Conservation (phyloP, 78 protist genomes). For the Thecamonas trahens region DNA sequence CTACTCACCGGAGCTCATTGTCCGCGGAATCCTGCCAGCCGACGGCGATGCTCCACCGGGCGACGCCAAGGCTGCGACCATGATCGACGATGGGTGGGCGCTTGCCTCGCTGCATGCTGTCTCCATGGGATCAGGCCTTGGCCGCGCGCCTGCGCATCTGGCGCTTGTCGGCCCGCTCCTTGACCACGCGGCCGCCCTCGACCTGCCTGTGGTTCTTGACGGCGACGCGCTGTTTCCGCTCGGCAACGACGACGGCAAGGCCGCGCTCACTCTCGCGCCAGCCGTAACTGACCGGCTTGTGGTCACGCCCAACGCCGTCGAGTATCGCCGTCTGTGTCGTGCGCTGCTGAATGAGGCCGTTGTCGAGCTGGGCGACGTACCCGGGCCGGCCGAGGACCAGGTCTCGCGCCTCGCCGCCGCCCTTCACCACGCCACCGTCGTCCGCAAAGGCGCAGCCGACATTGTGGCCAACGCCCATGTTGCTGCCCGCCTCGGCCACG, state of each 20-base stretch:
- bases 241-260: neutral
- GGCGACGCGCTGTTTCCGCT: neutral
- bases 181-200: neutral
- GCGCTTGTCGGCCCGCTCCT: neutral
- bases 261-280: neutral
- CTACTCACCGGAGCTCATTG: conserved; percentile 61
- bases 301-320: neutral
- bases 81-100: neutral
- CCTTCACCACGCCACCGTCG: no score
- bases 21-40: neutral
- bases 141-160: neutral
- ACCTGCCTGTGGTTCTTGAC: neutral
- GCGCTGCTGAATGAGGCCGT: neutral
- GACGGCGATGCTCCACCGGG: neutral
- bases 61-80: neutral
- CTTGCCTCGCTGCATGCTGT: neutral
- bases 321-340: neutral
- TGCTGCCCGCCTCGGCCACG: neutral
- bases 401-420: neutral
- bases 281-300: neutral
- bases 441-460: neutral
- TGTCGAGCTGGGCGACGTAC: neutral
- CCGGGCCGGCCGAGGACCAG: neutral
- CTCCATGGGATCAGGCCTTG: neutral
- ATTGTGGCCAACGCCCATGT: neutral